phyloP scores from a whole-genome alignment of 176 grass and related monocot species.

The Saccharum officinarum region DNA sequence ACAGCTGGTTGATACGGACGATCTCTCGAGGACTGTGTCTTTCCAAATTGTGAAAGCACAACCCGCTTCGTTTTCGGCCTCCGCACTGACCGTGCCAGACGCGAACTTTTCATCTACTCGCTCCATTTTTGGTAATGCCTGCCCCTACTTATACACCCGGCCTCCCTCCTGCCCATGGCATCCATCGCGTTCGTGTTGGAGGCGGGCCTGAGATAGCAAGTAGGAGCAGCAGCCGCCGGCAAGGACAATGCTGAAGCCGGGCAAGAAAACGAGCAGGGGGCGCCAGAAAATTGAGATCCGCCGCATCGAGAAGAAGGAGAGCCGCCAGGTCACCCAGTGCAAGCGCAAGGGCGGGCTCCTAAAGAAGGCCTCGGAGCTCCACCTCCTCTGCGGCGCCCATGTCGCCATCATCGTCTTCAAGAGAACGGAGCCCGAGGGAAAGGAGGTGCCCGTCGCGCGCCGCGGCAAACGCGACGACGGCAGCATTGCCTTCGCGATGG shows the following conservation, averaged over 20 bases:
- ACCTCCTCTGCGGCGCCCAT: conserved; percentile 48
- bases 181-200: background rate
- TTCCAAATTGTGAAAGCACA: background rate
- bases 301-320: conserved; percentile 20
- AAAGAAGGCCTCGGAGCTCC: conserved; percentile 66
- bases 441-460: background rate
- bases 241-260: background rate
- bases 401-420: conserved; percentile 57
- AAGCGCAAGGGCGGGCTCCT: conserved; percentile 46
- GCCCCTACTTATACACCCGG: background rate
- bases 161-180: background rate
- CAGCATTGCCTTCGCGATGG: background rate
- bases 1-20: background rate
- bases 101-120: too few species aligned
- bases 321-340: conserved; percentile 28
- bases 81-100: too few species aligned
- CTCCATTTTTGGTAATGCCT: background rate
- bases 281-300: conserved; percentile 15
- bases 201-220: background rate
- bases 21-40: background rate
- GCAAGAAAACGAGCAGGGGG: conserved; percentile 11
- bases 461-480: background rate
- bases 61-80: too few species aligned
- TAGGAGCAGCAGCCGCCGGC: background rate
- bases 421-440: background rate